Percentiles rank a stretch among this genome's conserved stretches.
phyloP scores from a whole-genome alignment of 345 rosid species.

The Populus simonii region DNA sequence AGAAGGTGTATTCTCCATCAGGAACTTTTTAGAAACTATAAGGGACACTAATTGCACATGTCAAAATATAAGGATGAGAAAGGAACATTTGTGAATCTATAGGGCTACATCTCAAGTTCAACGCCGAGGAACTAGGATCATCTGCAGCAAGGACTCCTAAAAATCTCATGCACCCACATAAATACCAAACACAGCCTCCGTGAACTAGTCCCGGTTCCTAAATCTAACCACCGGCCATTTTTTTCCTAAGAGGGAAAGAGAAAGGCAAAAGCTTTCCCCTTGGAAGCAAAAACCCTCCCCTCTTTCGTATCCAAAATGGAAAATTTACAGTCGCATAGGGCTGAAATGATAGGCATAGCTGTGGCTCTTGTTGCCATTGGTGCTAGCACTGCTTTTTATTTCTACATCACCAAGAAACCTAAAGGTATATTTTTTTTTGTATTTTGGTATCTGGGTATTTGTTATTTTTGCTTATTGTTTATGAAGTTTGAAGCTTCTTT shows the following conservation, averaged over 20 bases:
- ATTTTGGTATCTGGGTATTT: neutral
- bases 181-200: neutral
- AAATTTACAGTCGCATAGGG: conserved; percentile 34
- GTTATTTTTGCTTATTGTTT: neutral
- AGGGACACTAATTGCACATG: too few relatives aligned
- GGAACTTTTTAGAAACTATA: neutral
- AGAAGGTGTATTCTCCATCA: neutral
- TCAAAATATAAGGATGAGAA: neutral
- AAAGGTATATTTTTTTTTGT: conserved; percentile 24
- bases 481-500: neutral
- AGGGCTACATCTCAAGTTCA: neutral
- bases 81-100: neutral
- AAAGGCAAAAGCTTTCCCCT: neutral
- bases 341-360: conserved; percentile 48
- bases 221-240: neutral
- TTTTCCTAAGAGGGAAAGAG: neutral
- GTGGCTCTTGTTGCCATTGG: conserved; percentile 54
- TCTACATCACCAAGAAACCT: conserved; percentile 43
- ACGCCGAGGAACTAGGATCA: neutral
- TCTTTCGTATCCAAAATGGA: conserved; percentile 27
- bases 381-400: conserved; percentile 59
- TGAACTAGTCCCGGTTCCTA: neutral
- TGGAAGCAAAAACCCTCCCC: neutral
- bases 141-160: neutral
- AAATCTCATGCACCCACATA: neutral